Evolutionary conservation across 495 filamentous ascomycete species (phyloP).

Genomic region (Symbiotaphrina buchneri): DNA sequence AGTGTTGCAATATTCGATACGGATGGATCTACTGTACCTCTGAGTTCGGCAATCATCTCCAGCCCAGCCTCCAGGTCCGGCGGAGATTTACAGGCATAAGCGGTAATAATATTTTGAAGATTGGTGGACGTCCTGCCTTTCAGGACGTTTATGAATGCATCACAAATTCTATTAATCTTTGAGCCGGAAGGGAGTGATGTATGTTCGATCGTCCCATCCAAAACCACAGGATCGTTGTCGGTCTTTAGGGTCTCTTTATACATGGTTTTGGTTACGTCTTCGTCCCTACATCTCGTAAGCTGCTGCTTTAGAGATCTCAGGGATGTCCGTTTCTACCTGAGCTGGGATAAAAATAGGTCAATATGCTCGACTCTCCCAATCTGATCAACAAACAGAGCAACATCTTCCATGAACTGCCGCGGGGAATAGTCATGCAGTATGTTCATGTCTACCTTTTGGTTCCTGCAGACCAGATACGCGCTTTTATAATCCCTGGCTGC

Average conservation of each 20-base stretch:
- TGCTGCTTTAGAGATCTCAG: neutral
- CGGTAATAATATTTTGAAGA: slow-evolving; percentile 82
- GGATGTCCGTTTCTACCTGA: slow-evolving; percentile 33
- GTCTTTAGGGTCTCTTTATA: slow-evolving; percentile 54
- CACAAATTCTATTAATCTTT: slow-evolving; percentile 75
- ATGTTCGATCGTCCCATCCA: neutral
- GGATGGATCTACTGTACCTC: slow-evolving; percentile 18
- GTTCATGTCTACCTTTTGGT: slow-evolving; percentile 92
- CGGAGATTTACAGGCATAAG: slow-evolving; percentile 79
- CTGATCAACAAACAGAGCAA: slow-evolving; percentile 64
- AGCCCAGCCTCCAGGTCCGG: slow-evolving; percentile 78
- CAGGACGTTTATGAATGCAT: slow-evolving; percentile 55
- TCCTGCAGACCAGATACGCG: slow-evolving; percentile 72
- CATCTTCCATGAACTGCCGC: slow-evolving; percentile 53
- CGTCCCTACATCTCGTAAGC: slow-evolving; percentile 33
- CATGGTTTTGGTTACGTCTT: slow-evolving; percentile 85
- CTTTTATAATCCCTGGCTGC: slow-evolving; percentile 55
- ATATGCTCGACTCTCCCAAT: slow-evolving; percentile 66
- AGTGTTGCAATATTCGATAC: slow-evolving; percentile 5
- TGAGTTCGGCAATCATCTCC: slow-evolving; percentile 48
- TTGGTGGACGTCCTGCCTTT: slow-evolving; percentile 38
- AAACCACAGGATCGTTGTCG: neutral
- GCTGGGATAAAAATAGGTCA: slow-evolving; percentile 76
- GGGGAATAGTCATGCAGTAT: slow-evolving; percentile 88
- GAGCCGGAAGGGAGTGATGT: slow-evolving; percentile 8